Evolutionary conservation across 371 early-diverging fungal genomes (phyloP), one percentile per base, ranked within the genome.

Genomic region (Lichtheimia hyalospora): DNA sequence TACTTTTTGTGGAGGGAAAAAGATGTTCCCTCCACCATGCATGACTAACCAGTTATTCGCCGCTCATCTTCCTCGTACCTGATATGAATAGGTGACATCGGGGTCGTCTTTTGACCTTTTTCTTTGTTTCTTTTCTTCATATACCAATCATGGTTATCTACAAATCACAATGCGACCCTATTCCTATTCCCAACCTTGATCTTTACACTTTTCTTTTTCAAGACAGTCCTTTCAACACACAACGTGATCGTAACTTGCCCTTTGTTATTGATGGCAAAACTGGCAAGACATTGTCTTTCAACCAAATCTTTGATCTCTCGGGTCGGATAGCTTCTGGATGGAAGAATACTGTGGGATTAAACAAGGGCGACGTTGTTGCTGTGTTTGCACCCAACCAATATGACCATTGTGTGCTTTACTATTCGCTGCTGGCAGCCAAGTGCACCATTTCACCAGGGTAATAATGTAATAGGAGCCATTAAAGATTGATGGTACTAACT

Each of bases 341-440:
- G 70, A 53, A 34, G 10, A 66, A 79, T 63, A 70, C 83, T 53
- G 69, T 85, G 5, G 81, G 81, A 0, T 74, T 93, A 27, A 74
- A 84, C 46, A 76, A 78, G 41, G 87, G 91, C 28, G 88, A 92
- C 60, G 87, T 87, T 0, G 80, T 92, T n/a, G 92, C 86, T 34
- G 73, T 91, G 5, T 87, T 86, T 58, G 75, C 90, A 13, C 90
- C 89, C 28, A 94, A 93, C 46, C 75, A 78, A 53, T 64, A 63
- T 39, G 70, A 78, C 52, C 79, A 78, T 61, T 63, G 62, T 51
- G 49, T 78, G 8, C 54, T 79, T 1, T 73, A 73, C 39, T 68
- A 73, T 28, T 79, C 79, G 5, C 46, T 78, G 21, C 55, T 78
- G 14, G 79, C 67, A 15, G 79, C 79, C 13, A 52, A 66, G 49